Evolutionary conservation across 257 asterid species (phyloP).

Genomic region (Pogostemon cablin): DNA sequence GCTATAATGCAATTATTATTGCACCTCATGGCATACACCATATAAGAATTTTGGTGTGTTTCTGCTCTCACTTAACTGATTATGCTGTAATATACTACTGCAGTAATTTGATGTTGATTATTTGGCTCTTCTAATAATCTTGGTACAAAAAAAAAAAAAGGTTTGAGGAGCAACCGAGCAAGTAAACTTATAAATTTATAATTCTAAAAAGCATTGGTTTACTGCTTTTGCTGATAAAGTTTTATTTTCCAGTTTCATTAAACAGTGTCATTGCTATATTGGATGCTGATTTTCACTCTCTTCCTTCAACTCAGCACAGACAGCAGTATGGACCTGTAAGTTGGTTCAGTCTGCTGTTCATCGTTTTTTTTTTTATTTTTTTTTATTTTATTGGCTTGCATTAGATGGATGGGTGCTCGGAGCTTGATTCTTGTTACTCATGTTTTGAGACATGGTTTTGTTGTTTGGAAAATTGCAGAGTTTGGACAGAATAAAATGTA

Average conservation of each 20-base stretch:
- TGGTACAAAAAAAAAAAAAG: neutral
- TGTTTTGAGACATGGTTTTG: slow-evolving; percentile 11
- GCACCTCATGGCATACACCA: neutral
- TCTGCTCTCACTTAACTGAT: slow-evolving; percentile 5
- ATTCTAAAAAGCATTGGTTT: slow-evolving; percentile 14
- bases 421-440: slow-evolving; percentile 13
- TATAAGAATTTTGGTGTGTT: slow-evolving; percentile 10
- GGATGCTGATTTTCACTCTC: slow-evolving; percentile 98
- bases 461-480: slow-evolving; percentile 60
- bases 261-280: slow-evolving; percentile 95
- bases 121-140: slow-evolving; percentile 12
- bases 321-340: slow-evolving; percentile 99
- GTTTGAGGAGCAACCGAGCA: slow-evolving; percentile 18
- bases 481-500: slow-evolving; percentile 94
- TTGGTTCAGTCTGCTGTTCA: slow-evolving; percentile 36
- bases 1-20: neutral
- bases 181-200: slow-evolving; percentile 5
- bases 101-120: neutral
- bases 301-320: slow-evolving; percentile 92
- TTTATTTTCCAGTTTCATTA: slow-evolving; percentile 68
- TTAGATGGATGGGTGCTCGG: slow-evolving; percentile 9
- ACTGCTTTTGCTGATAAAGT: slow-evolving; percentile 35
- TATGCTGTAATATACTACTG: neutral
- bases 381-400: neutral
- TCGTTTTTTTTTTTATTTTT: neutral